Evolutionary conservation across 1,284 basidiomycete genomes (phyloP).

Genomic region (Trametes versicolor): DNA sequence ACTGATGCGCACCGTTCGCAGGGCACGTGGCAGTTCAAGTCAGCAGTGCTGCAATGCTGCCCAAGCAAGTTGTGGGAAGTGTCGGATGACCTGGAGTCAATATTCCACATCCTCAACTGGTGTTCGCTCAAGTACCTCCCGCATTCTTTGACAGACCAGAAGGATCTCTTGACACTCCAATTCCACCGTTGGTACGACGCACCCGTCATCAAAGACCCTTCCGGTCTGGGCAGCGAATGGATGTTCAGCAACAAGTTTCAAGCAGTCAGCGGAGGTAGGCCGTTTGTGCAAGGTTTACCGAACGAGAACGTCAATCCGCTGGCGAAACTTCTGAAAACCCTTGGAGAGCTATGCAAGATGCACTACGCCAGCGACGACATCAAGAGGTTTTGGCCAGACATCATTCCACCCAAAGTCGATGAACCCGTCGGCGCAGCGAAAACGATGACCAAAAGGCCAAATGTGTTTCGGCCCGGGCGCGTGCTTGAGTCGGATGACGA

Average conservation of each 20-base stretch:
- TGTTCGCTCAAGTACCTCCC: conserved; percentile 3
- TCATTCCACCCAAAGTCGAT: too few relatives aligned
- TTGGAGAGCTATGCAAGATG: not conserved
- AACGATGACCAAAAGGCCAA: too few relatives aligned
- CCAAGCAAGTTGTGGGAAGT: conserved; percentile 19
- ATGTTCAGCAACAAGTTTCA: too few relatives aligned
- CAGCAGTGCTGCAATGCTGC: conserved; percentile 12
- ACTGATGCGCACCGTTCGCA: not conserved
- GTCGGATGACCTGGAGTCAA: conserved; percentile 32
- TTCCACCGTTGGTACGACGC: too few relatives aligned
- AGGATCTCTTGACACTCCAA: too few relatives aligned
- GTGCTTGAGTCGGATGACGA: too few relatives aligned
- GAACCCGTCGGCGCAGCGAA: too few relatives aligned
- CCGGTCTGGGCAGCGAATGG: too few relatives aligned
- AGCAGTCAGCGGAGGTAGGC: too few relatives aligned
- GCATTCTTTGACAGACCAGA: not conserved
- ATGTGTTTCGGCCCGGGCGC: too few relatives aligned
- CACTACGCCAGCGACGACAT: not conserved
- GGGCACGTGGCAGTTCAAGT: conserved; percentile 32
- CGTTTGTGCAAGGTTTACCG: not conserved
- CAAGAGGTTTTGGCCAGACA: not conserved
- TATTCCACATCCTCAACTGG: conserved; percentile 22
- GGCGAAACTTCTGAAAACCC: not conserved
- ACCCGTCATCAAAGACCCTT: too few relatives aligned
- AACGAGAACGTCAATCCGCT: not conserved